These are phyloP conservation scores for Gossypium sturtianum DNA, from an alignment of 345 rosid genomes.

Conservation along the genomic window DNA sequence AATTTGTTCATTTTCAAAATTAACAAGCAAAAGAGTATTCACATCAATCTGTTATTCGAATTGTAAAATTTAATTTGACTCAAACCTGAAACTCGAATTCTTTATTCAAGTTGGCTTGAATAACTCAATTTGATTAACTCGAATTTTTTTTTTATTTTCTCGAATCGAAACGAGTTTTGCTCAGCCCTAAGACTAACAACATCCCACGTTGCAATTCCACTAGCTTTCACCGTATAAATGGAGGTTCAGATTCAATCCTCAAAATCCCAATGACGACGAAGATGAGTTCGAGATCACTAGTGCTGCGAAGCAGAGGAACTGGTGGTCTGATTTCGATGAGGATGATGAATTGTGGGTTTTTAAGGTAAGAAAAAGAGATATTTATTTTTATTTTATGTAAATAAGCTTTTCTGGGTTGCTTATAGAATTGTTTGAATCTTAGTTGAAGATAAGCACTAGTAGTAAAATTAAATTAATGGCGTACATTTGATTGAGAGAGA, in stretches of 20 bases:
- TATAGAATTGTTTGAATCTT: not conserved
- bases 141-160: no score
- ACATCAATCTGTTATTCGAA: no score
- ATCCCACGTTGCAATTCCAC: constrained; percentile 15
- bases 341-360: constrained; percentile 49
- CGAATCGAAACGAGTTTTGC: no score
- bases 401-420: not conserved
- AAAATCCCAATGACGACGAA: constrained; percentile 16
- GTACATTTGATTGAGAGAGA: not conserved
- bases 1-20: no score
- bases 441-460: not conserved
- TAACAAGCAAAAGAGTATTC: no score
- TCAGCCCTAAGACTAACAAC: not conserved
- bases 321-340: constrained; percentile 42
- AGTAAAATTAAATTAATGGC: not conserved
- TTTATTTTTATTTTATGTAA: not conserved
- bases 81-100: no score
- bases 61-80: no score
- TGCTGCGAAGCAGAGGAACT: constrained; percentile 30
- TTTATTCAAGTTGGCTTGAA: no score
- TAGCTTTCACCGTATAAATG: constrained; percentile 24
- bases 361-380: constrained; percentile 41
- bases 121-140: no score
- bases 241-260: constrained; percentile 27
- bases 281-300: constrained; percentile 21